Evolutionary conservation across 192 early-diverging fungal genomes (phyloP).

Genomic region (Pecoramyces ruminantium): DNA sequence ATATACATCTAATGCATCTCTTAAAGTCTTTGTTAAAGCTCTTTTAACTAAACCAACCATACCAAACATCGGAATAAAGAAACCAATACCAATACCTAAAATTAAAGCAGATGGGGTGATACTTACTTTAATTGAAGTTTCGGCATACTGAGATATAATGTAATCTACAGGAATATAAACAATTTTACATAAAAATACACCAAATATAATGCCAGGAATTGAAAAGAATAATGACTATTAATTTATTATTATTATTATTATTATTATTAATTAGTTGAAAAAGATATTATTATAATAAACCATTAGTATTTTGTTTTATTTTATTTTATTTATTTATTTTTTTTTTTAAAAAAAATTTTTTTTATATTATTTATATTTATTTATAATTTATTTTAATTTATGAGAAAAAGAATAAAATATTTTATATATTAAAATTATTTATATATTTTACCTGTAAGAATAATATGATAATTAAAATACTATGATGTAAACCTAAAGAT

Average conservation of each 20-base stretch:
- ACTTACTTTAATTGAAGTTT: background rate
- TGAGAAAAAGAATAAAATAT: too few relatives aligned
- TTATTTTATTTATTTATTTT: too few relatives aligned
- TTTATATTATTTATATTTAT: too few relatives aligned
- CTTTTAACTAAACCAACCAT: constrained; percentile 7
- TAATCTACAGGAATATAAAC: constrained; percentile 6
- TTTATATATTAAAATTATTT: too few relatives aligned
- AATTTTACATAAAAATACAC: constrained; percentile 8
- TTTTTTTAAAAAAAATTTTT: too few relatives aligned
- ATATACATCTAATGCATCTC: constrained; percentile 15
- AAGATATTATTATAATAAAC: too few relatives aligned
- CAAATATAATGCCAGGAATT: constrained; percentile 7
- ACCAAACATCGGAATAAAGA: constrained; percentile 9
- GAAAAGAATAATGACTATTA: constrained; percentile 6
- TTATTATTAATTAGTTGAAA: too few relatives aligned
- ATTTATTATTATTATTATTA: too few relatives aligned
- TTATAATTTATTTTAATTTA: too few relatives aligned
- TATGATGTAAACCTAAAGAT: constrained; percentile 10
- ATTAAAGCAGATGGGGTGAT: constrained; percentile 2
- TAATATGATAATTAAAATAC: constrained; percentile 5
- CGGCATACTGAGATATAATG: constrained; percentile 5
- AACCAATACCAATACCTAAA: constrained; percentile 6
- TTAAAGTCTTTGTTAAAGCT: constrained; percentile 9
- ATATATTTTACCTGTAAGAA: constrained; percentile 6
- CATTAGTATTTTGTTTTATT: too few relatives aligned